Evolutionary conservation across 2,329 filamentous ascomycete species (phyloP), one percentile per base, ranked within the genome.

Genomic region (Didymella pomorum): DNA sequence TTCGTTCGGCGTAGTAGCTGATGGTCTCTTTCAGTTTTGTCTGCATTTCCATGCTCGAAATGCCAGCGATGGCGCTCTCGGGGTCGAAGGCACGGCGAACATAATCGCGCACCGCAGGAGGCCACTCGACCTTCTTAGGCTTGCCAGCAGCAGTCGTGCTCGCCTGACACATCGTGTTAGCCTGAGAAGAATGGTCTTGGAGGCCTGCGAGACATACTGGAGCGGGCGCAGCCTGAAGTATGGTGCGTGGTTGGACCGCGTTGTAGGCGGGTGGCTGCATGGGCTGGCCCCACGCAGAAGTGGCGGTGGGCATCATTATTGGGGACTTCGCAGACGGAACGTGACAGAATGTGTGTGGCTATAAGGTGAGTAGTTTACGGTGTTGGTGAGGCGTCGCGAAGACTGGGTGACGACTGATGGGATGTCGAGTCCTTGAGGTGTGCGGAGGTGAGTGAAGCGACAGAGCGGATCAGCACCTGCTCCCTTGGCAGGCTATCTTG

Each of bases 71-170:
- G 35, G 70, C 67, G 73, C 93, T 91, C 58, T 87, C 85, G 25
- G 87, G 85, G 49, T 91, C 87, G 75, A 98, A 98, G 25, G 93
- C 93, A 71, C 93, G 88, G 71, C 93, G 89, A 29, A 98, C 94
- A 79, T 97, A 98, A 65, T 85, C 83, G 68, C 93, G 90, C 60
- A 98, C 92, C n/a, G 89, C 86, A 42, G 86, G 81, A 29, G 93
- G 89, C 89, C 92, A 98, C 68, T 90, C 87, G 69, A 89, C 88
- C 80, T 89, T 91, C 73, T 75, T 75, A 48, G 80, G 76, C 63
- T 79, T 75, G 23, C 76, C 67, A n/a, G 65, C 37, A 21, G 77
- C 67, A 59, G 73, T 49, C 57, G 50, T 46, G 44, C 67, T 57
- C 47, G 61, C 41, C 67, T 71, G 69, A 31, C 51, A 45, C 29